phyloP scores from a whole-genome alignment of 331 rosid species.

The Rosa hybrid region DNA sequence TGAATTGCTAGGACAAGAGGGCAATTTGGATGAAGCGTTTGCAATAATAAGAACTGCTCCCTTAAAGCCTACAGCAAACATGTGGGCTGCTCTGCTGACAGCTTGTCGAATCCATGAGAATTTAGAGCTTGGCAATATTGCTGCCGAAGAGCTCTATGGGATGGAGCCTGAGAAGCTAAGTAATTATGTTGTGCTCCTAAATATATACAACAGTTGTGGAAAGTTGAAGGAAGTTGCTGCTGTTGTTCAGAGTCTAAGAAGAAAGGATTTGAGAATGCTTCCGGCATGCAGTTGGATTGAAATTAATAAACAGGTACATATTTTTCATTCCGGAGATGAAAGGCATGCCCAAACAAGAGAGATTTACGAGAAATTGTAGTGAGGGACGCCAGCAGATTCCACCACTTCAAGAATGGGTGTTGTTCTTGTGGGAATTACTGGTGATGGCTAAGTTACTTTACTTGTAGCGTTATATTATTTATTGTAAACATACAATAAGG shows the following conservation, averaged over 20 bases:
- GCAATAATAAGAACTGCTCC: conserved; percentile 67
- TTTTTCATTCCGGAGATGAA: conserved; percentile 65
- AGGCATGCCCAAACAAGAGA: conserved; percentile 45
- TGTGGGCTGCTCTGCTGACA: conserved; percentile 91
- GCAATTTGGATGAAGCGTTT: conserved; percentile 72
- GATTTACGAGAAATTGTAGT: conserved; percentile 62
- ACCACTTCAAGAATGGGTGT: conserved; percentile 73
- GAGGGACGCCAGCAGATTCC: conserved; percentile 84
- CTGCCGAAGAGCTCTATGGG: conserved; percentile 73
- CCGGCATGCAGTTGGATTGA: conserved; percentile 73
- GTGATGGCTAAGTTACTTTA: conserved; percentile 39
- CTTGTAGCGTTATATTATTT: not conserved
- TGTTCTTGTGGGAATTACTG: conserved; percentile 65
- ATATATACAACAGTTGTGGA: conserved; percentile 63
- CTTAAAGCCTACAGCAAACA: conserved; percentile 68
- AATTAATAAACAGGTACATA: conserved; percentile 51
- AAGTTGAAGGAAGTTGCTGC: conserved; percentile 78
- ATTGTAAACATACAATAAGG: conserved; percentile 13
- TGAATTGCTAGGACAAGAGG: conserved; percentile 82
- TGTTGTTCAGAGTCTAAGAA: conserved; percentile 68
- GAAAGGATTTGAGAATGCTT: conserved; percentile 74
- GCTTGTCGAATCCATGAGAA: conserved; percentile 76
- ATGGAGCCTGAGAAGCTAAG: conserved; percentile 77
- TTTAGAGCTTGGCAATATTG: conserved; percentile 75
- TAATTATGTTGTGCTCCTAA: conserved; percentile 72